Evolutionary conservation across 2,329 filamentous ascomycete genomes (phyloP).

Genomic region (Phyllosticta capitalensis): DNA sequence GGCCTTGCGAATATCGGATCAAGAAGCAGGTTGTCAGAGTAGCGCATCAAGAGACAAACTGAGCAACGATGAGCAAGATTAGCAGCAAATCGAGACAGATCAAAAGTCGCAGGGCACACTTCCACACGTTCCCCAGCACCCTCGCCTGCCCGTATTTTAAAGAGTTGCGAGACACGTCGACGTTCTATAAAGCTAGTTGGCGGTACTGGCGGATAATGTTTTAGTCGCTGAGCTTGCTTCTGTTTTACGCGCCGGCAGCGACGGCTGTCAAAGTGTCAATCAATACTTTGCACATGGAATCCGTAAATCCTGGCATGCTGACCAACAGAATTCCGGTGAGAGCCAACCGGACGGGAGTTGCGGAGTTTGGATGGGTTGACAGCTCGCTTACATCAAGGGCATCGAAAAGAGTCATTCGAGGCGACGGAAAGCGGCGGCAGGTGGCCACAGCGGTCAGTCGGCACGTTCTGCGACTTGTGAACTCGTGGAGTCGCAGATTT

Average conservation of each 20-base stretch:
- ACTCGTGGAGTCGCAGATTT: background rate
- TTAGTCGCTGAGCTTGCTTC: background rate
- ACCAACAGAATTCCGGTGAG: background rate
- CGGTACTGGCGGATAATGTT: background rate
- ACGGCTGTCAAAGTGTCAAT: background rate
- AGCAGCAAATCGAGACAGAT: too few relatives aligned
- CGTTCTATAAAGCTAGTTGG: too few relatives aligned
- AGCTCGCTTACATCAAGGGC: background rate
- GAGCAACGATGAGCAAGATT: too few relatives aligned
- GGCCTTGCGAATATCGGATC: background rate
- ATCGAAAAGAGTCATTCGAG: background rate
- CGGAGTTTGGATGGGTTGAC: background rate
- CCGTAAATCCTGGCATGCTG: background rate
- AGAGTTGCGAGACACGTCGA: too few relatives aligned
- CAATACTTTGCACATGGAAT: background rate
- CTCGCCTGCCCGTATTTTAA: too few relatives aligned
- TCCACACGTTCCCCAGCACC: too few relatives aligned
- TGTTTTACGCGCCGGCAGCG: background rate
- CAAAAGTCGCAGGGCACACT: too few relatives aligned
- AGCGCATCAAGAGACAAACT: too few relatives aligned
- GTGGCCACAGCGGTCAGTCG: background rate
- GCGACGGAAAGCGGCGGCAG: background rate
- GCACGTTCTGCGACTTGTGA: background rate
- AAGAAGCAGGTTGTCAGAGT: background rate
- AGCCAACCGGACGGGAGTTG: background rate